Evolutionary conservation across 2,329 filamentous ascomycete genomes (phyloP), one percentile per base, ranked within the genome.

Genomic region (Aspergillus unguis): DNA sequence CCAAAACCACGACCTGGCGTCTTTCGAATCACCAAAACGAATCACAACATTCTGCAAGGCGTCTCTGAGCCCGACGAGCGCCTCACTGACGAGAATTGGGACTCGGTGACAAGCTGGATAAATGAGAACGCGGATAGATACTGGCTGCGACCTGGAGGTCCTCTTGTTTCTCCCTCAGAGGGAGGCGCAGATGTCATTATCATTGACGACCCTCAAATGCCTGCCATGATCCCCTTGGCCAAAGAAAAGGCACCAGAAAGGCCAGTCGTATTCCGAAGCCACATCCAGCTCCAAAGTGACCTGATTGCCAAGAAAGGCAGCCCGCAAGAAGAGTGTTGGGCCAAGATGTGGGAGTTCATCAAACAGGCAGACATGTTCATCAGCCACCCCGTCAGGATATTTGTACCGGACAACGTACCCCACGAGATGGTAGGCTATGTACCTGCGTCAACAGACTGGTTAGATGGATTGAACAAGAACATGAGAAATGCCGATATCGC

Each of bases 1-100:
- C 89, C 89, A 5, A 90, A 90, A 68, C 88, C 89, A 25, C 85
- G 86, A 46, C 87, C 87, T 3, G 85, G 87, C 11, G 84, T 92
- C 8, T 94, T 94, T 71, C 80, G 88, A 46, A 86, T 90, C 70
- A 94, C 89, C 60, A 94, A 94, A 74, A 91, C 87, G 59, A 87
- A 91, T 61, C 89, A 94, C 80, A 94, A 94, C 71, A 92, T 92
- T 58, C 82, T 94, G 2, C 89, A 94, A 72, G 89, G 88, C 6
- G 88, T 92, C 38, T 84, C 84, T 37, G 76, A 79, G 27, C 81
- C 83, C 0, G 80, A 82, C 2, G 80, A 88, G 60, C 80, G 83
- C n/a, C 77, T 92, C 31, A 82, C 79, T 0, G 61, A 75, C 1
- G 80, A 86, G 2, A 82, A 88, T 52, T 84, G 85, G 62, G 68